These are phyloP conservation scores for Scutellaria baicalensis DNA, from an alignment of 257 asterid genomes.

Conservation along the genomic window DNA sequence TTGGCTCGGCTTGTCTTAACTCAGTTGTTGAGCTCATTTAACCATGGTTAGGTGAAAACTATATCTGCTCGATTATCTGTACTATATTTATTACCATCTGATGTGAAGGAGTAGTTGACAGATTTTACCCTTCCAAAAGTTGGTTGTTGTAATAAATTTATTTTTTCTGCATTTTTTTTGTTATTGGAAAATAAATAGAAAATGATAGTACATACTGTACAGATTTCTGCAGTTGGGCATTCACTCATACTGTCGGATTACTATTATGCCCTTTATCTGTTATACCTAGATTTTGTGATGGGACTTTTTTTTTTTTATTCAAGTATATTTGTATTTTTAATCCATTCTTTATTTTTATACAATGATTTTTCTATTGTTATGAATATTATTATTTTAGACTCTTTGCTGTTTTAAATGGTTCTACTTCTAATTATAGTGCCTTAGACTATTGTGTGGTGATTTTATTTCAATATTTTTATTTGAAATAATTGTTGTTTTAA, in stretches of 20 bases:
- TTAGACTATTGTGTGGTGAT: not conserved
- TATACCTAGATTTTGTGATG: constrained; percentile 14
- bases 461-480: no score
- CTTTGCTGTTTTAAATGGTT: not conserved
- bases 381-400: not conserved
- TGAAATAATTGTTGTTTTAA: no score
- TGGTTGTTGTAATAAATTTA: constrained; percentile 27
- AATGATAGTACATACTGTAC: constrained; percentile 16
- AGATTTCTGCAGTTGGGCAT: constrained; percentile 21
- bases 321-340: not conserved
- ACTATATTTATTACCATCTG: constrained; percentile 27
- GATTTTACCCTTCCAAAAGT: constrained; percentile 22
- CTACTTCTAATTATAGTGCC: not conserved
- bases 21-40: not conserved
- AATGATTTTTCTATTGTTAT: no score
- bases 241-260: not conserved
- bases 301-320: not conserved
- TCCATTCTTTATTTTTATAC: not conserved
- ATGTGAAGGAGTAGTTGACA: constrained; percentile 27
- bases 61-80: constrained; percentile 23
- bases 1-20: constrained; percentile 12
- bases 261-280: constrained; percentile 15
- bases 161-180: not conserved
- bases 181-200: constrained; percentile 6
- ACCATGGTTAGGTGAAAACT: constrained; percentile 17